phyloP scores from a whole-genome alignment of 139 green algal species.

The Eudorina sp. region DNA sequence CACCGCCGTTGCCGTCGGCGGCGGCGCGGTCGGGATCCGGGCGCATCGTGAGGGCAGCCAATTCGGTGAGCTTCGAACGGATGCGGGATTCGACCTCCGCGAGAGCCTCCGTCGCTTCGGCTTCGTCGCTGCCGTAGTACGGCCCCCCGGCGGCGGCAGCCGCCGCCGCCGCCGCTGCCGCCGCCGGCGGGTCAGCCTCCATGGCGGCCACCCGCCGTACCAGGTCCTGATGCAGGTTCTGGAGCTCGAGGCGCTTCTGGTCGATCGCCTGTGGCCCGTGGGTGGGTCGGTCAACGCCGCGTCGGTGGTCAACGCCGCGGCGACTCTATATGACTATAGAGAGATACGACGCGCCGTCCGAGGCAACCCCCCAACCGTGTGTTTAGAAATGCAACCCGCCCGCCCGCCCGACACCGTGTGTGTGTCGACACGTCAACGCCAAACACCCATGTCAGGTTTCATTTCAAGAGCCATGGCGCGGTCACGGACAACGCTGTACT shows the following conservation, averaged over 20 bases:
- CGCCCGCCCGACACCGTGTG: too few relatives aligned
- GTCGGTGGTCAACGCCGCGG: too few relatives aligned
- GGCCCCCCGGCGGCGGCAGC: not conserved
- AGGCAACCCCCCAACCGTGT: too few relatives aligned
- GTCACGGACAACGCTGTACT: too few relatives aligned
- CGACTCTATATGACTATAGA: not conserved
- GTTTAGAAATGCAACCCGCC: too few relatives aligned
- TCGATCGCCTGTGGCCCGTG: slow-evolving; percentile 32
- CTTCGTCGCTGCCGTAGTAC: not conserved
- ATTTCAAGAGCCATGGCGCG: too few relatives aligned
- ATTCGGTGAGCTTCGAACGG: slow-evolving; percentile 38
- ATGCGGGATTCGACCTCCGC: slow-evolving; percentile 44
- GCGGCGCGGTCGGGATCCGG: not conserved
- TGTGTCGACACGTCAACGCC: too few relatives aligned
- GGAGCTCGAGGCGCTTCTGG: slow-evolving; percentile 23
- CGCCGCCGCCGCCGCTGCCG: not conserved
- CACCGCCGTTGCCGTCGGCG: not conserved
- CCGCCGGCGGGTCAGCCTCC: not conserved
- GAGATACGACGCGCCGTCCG: too few relatives aligned
- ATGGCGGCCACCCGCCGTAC: not conserved
- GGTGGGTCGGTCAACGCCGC: not conserved
- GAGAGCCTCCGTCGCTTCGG: not conserved
- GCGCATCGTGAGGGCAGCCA: slow-evolving; percentile 3
- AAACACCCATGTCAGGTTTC: too few relatives aligned
- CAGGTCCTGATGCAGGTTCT: slow-evolving; percentile 33